These are phyloP conservation scores for Cymbidium sinense DNA, from an alignment of 106 monocot species.

Conservation along the genomic window DNA sequence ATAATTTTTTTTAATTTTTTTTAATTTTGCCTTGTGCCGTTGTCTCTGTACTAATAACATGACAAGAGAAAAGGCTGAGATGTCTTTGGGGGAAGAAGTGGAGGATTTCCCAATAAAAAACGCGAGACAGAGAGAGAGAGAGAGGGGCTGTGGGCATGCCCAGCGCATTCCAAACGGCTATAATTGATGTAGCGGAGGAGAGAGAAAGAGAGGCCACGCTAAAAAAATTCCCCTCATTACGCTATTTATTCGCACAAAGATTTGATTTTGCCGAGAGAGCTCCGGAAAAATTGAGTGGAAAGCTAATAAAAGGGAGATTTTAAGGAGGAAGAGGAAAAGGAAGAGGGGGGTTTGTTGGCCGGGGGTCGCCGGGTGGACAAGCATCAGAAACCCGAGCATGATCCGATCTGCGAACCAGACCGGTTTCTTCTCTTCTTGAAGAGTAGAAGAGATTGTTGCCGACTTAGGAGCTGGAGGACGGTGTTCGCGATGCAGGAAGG, in stretches of 20 bases:
- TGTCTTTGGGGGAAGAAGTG: background rate
- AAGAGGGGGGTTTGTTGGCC: background rate
- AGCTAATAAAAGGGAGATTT: background rate
- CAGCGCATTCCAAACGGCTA: constrained; percentile 21
- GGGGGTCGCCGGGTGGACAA: constrained; percentile 3
- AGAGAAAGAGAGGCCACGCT: background rate
- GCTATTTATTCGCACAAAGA: background rate
- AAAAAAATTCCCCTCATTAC: background rate
- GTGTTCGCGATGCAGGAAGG: constrained; percentile 26
- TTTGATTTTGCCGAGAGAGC: background rate
- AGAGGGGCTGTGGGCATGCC: background rate
- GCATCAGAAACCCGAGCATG: background rate
- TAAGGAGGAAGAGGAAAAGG: background rate
- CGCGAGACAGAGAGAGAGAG: background rate
- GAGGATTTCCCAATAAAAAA: background rate
- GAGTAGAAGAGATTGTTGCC: background rate
- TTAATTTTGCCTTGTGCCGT: background rate
- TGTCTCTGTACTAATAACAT: background rate
- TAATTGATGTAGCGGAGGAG: constrained; percentile 9
- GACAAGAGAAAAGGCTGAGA: too few relatives aligned
- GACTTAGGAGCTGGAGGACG: constrained; percentile 3
- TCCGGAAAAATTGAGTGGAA: background rate
- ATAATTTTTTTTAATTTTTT: too few relatives aligned
- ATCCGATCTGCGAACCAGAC: background rate
- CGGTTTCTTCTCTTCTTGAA: background rate